Conservation (phyloP, 768 basidiomycete genomes). For the Boletus pseudopeckii region DNA sequence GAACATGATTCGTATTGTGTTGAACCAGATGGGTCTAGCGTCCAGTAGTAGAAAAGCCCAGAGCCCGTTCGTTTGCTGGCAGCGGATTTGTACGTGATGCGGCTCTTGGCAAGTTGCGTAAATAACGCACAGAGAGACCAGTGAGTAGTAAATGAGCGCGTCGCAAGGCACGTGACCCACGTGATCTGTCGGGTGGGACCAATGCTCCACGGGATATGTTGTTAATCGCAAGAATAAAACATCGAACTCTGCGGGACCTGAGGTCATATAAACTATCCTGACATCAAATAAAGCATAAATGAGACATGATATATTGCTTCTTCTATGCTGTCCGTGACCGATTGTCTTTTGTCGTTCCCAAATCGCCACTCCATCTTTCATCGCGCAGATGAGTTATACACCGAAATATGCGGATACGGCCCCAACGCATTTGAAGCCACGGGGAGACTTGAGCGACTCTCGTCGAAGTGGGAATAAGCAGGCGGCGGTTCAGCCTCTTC, state of each 20-base stretch:
- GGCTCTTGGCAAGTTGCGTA: background rate
- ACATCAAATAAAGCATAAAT: background rate
- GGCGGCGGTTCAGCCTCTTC: conserved; percentile 12
- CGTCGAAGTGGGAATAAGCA: conserved; percentile 27
- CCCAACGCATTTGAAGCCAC: conserved; percentile 13
- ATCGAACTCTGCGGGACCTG: no score
- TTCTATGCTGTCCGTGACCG: background rate
- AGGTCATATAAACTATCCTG: background rate
- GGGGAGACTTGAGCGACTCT: conserved; percentile 6
- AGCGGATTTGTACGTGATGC: background rate
- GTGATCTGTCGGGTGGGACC: conserved; percentile 1
- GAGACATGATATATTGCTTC: background rate
- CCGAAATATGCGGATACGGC: conserved; percentile 22
- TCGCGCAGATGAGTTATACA: background rate
- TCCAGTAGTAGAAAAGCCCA: background rate
- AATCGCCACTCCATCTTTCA: background rate
- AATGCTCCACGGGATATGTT: no score
- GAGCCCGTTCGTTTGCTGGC: background rate
- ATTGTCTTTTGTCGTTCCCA: background rate
- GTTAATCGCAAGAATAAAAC: no score
- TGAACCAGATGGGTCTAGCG: no score
- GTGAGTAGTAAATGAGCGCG: conserved; percentile 3
- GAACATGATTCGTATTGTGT: conserved; percentile 3
- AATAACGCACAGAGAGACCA: background rate
- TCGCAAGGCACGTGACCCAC: conserved; percentile 12